Evolutionary conservation across 2,329 filamentous ascomycete species (phyloP).

Genomic region (Seiridium cupressi): DNA sequence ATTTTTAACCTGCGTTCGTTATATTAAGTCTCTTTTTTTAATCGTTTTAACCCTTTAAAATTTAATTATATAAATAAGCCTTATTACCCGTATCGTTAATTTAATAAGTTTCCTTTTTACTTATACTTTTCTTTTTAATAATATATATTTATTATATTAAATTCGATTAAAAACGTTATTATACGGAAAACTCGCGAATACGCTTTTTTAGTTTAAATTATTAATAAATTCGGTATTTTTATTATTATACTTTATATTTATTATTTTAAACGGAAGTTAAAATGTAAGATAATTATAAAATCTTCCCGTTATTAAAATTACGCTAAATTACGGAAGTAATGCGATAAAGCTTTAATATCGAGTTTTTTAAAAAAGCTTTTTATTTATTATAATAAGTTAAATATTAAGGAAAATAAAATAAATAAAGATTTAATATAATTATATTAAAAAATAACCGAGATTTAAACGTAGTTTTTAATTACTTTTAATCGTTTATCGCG

Average conservation of each 20-base stretch:
- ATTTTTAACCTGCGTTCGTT: too few relatives aligned
- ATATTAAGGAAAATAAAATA: background rate
- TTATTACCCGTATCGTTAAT: too few relatives aligned
- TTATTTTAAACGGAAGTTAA: background rate
- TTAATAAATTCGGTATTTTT: background rate
- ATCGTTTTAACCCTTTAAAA: too few relatives aligned
- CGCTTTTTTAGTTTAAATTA: background rate
- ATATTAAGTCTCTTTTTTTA: too few relatives aligned
- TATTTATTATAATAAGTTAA: background rate
- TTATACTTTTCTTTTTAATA: background rate
- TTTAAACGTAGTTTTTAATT: background rate
- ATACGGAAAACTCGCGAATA: background rate
- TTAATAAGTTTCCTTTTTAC: background rate
- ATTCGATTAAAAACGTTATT: too few relatives aligned
- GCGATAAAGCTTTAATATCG: background rate
- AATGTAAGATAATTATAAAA: background rate
- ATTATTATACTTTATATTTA: background rate
- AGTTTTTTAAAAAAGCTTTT: background rate
- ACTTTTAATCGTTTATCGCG: background rate
- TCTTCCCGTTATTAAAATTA: background rate
- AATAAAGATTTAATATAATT: background rate
- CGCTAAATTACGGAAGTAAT: background rate
- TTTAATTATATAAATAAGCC: too few relatives aligned
- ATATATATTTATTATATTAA: conserved; percentile 4
- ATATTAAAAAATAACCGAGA: background rate